Evolutionary conservation across 108 stramenopile genomes (phyloP).

Genomic region (Aurantiochytrium sp.): DNA sequence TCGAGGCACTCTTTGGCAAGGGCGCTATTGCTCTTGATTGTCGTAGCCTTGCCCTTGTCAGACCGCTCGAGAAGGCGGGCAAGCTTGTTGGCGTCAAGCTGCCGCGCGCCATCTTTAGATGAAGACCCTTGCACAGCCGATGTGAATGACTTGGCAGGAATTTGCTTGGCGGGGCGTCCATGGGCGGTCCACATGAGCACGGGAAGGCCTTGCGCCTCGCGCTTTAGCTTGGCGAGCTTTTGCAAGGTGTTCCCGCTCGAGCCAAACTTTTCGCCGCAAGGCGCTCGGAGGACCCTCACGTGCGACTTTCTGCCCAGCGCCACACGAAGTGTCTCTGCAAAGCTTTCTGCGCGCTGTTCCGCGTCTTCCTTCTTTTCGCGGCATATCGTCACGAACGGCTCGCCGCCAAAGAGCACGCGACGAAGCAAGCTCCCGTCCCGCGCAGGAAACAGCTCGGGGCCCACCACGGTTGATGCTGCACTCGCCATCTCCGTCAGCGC

Average conservation of each 20-base stretch:
- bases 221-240: not conserved
- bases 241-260: not conserved
- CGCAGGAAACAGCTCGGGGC: not conserved
- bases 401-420: not conserved
- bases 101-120: not conserved
- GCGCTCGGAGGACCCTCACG: not conserved
- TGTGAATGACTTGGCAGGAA: not conserved
- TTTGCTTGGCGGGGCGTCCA: not conserved
- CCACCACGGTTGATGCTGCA: no score
- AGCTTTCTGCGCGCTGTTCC: not conserved
- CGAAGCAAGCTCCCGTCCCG: not conserved
- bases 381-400: not conserved
- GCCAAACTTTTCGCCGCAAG: not conserved
- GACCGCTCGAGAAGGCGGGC: not conserved
- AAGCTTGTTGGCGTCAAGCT: not conserved
- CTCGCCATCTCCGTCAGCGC: no score
- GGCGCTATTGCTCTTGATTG: not conserved
- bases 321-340: not conserved
- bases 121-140: not conserved
- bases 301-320: not conserved
- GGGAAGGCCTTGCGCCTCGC: not conserved
- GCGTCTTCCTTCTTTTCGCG: not conserved
- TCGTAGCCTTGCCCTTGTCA: not conserved
- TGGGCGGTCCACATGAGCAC: not conserved
- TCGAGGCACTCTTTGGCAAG: not conserved